Conservation (phyloP, 129 eudicot species). For the Deinandra increscens region DNA sequence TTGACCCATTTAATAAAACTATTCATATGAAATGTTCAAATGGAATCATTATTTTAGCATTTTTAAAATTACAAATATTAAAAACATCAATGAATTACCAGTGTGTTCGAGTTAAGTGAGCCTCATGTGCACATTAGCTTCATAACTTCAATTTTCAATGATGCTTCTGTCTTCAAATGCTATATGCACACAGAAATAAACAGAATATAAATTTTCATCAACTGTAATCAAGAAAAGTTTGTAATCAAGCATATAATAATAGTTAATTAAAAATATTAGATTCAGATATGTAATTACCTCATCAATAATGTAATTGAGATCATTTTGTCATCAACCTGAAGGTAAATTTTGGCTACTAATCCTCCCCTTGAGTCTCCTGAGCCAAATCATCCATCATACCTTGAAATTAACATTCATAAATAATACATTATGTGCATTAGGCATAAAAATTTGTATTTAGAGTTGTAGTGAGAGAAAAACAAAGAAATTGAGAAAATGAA, state of each 20-base stretch:
- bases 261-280: background rate
- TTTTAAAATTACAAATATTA: background rate
- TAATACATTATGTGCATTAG: too few relatives aligned
- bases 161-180: slow-evolving; percentile 52
- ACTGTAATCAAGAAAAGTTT: background rate
- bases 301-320: background rate
- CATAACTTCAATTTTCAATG: slow-evolving; percentile 51
- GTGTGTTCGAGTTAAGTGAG: slow-evolving; percentile 54
- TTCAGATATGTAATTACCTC: slow-evolving; percentile 42
- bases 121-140: slow-evolving; percentile 37
- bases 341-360: too few relatives aligned
- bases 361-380: too few relatives aligned
- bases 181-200: slow-evolving; percentile 58
- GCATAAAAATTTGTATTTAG: too few relatives aligned
- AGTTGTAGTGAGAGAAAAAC: too few relatives aligned
- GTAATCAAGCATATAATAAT: background rate
- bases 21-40: background rate
- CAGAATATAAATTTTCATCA: background rate
- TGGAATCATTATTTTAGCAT: background rate
- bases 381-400: too few relatives aligned
- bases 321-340: too few relatives aligned
- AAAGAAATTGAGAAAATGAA: too few relatives aligned
- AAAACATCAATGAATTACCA: slow-evolving; percentile 31
- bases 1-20: too few relatives aligned
- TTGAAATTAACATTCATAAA: too few relatives aligned